Base-by-base conservation (phyloP, 139 green algal genomes). In the Chlorokybus atmophyticus region DNA sequence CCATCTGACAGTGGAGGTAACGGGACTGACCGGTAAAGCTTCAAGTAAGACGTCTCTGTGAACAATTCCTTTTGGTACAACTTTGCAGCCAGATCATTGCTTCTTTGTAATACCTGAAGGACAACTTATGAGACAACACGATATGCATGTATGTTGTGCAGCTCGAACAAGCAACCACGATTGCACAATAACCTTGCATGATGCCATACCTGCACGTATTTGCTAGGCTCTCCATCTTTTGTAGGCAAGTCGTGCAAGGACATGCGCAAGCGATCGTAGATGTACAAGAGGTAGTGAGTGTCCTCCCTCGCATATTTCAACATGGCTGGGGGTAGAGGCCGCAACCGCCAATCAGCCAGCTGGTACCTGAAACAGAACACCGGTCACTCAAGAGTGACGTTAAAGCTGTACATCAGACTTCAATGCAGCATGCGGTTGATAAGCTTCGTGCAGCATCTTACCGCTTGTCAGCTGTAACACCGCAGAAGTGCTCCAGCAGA, bases 231-330 rank as follows among this genome's bases (percentile, higher is more conserved):
- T 44, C 38, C 38, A 44, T 44, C 38, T 17, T 44, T 52, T 0
- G 0, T 29, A 21, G 0, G 25, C 10, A 56, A 26, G 8, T 52
- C n/a, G 24, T 56, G 30, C 17, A 59, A 27, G 14, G 17, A 8
- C 14, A 14, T 52, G 66, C 69, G 66, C 17, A 96, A 51, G 40
- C 50, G 35, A 68, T 97, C 89, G 58, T 86, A 77, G 5, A 87
- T 79, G 77, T 93, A 82, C 23, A 95, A 77, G 42, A 97, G 72
- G 70, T 80, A 93, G 75, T 95, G 89, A 1, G 89, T 97, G 79
- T 97, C 87, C 44, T 55, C 53, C 14, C 82, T 68, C 1, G 88
- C 88, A 51, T 96, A 68, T 28, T 79, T 56, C 57, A 94, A 58
- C 81, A 93, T 85, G 27, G 86, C 73, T 0, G 51, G 24, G 2